Base-by-base conservation (phyloP, 148 eudicot genomes). In the Diospyros lotus region DNA sequence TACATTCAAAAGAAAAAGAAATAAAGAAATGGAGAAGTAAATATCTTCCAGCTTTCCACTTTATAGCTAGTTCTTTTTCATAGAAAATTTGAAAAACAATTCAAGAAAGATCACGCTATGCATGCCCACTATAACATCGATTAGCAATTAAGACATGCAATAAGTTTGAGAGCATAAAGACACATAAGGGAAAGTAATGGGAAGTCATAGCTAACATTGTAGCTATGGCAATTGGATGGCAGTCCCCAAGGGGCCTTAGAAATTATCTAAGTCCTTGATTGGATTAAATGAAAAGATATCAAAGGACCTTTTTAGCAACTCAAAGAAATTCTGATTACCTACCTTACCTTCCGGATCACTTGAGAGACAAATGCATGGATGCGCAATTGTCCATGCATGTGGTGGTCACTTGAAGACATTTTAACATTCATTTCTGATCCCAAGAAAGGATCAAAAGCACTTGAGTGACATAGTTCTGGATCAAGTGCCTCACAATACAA, bases 401-500 rank as follows among this genome's bases (percentile, higher is more conserved):
- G 69, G 58, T 76, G 74, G 64, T 74, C 69, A 70, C 76, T 77
- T 74, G 79, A 78, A 69, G 84, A 67, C 58, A 12, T 73, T 69
- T 72, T 77, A 72, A 46, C 66, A 43, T 79, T 82, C 54, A 75
- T 64, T 73, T 75, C 78, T 45, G 53, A 50, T 64, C 69, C 82
- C 56, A 70, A 68, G 63, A 64, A 44, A 54, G 53, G 44, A 77
- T 71, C 61, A 66, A 75, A 72, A 75, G 72, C 64, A 65, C 80
- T 79, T 45, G 83, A 77, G 58, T 78, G 77, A 55, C 69, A 66
- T 66, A 67, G 58, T 64, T 81, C 83, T 77, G 96, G 93, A 85
- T 89, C 89, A 80, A 92, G 88, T 64, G 88, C 82, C 78, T 95
- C 97, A 77, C 88, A 81, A 71, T 83, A 87, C 81, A 92, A 81